These are phyloP conservation scores for Fusarium newnesense DNA, from an alignment of 2,329 filamentous ascomycete species.

Conservation along the genomic window DNA sequence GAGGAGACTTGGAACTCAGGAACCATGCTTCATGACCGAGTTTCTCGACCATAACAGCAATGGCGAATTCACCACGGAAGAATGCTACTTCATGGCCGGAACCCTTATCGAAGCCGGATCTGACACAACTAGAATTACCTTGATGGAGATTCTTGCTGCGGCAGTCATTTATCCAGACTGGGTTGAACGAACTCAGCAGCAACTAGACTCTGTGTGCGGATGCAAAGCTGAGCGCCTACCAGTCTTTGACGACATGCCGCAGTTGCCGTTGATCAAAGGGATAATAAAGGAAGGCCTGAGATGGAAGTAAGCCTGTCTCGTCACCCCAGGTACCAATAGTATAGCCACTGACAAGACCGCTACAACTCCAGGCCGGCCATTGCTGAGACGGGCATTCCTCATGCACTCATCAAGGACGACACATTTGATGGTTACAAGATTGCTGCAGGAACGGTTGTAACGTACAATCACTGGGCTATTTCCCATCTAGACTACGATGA, in stretches of 20 bases:
- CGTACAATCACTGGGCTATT: not conserved
- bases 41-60: too few species aligned
- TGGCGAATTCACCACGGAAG: not conserved
- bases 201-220: not conserved
- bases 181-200: not conserved
- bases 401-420: not conserved
- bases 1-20: too few species aligned
- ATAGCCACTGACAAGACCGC: too few species aligned
- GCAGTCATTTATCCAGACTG: not conserved
- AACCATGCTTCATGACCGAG: too few species aligned
- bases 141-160: not conserved
- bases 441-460: not conserved
- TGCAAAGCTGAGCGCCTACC: not conserved
- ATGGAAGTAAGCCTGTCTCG: not conserved
- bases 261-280: not conserved
- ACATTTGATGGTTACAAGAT: not conserved
- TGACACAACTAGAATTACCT: not conserved
- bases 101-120: not conserved
- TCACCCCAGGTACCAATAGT: not conserved
- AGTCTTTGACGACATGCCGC: not conserved
- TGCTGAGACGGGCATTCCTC: not conserved
- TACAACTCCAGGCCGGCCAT: not conserved
- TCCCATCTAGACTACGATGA: not conserved
- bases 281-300: not conserved
- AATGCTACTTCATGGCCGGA: not conserved